Conservation (phyloP, 257 asterid genomes). For the Rehmannia glutinosa region DNA sequence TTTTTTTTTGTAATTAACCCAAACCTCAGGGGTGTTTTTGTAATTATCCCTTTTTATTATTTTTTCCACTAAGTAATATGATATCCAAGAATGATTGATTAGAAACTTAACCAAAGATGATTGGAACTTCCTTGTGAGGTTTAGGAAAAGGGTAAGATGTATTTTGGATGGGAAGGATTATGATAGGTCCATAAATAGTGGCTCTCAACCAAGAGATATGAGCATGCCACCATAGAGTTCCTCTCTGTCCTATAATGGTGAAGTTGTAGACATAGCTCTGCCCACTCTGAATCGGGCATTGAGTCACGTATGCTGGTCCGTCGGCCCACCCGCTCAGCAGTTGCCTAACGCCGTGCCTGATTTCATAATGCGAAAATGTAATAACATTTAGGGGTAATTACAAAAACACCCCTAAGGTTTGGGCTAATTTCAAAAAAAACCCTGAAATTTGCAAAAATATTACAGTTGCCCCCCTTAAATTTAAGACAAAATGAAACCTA, state of each 20-base stretch:
- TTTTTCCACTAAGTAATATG: neutral
- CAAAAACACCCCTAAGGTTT: too few relatives aligned
- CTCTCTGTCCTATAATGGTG: slow-evolving; percentile 56
- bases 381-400: too few relatives aligned
- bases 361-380: neutral
- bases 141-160: slow-evolving; percentile 54
- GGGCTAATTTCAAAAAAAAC: too few relatives aligned
- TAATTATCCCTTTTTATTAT: neutral
- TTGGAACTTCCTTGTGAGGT: slow-evolving; percentile 52
- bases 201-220: slow-evolving; percentile 75
- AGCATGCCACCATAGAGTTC: too few relatives aligned
- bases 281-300: slow-evolving; percentile 63
- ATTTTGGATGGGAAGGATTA: slow-evolving; percentile 42
- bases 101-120: slow-evolving; percentile 47
- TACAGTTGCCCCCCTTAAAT: too few relatives aligned
- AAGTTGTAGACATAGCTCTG: slow-evolving; percentile 58
- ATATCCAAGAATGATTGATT: neutral
- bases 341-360: slow-evolving; percentile 72
- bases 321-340: slow-evolving; percentile 65
- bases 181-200: slow-evolving; percentile 52
- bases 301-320: slow-evolving; percentile 61
- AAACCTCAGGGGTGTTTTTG: too few relatives aligned
- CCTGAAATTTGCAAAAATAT: too few relatives aligned
- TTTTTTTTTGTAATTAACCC: too few relatives aligned
- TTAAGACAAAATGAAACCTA: too few relatives aligned